Base-by-base conservation (phyloP, 352 stramenopile species). In the Pelagophyceae sp. region DNA sequence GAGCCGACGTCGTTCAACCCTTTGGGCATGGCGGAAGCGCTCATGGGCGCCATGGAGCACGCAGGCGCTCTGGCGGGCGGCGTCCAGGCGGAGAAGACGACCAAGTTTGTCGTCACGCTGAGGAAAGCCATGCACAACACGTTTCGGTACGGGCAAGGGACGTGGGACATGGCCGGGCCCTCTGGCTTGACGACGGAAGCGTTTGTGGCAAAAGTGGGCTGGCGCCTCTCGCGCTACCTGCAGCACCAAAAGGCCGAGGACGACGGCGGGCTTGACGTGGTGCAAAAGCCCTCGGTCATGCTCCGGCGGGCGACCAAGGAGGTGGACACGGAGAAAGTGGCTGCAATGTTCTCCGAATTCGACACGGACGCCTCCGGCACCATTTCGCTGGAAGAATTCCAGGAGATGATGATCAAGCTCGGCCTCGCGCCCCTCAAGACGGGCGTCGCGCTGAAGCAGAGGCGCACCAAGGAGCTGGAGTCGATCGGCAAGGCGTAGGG, bases 1-100 rank as follows among this genome's bases (percentile, higher is more conserved):
- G 88, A 92, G 79, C 87, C 93, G 82, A 94, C 90, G 0, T 91
- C 85, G 40, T 81, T 94, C 65, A 94, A 94, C 79, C 90, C 90
- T 58, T 83, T 94, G 38, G 90, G 88, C 78, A 75, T 94, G 25
- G 86, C 92, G 27, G 90, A 94, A 77, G 90, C 90, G 35, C 85
- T 94, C 65, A 88, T 93, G 75, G 89, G 88, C 67, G 86, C 89
- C 29, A 91, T 93, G 84, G 72, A 85, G 72, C 89, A 93, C 78
- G 83, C 87, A 37, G 86, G 86, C 19, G 79, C 82, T 38, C 81
- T 92, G 37, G 76, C 89, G 71, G 77, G 80, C 2, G 85, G 88
- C 54, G 78, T 80, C 51, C 79, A 81, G 3, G 82, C 83, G 19
- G 81, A 86, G 40, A 79, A 76, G 19, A 61, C 80, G 17, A 81